These are phyloP conservation scores for Blastobotrys serpentis DNA, from an alignment of 1,139 yeast species.

Conservation along the genomic window DNA sequence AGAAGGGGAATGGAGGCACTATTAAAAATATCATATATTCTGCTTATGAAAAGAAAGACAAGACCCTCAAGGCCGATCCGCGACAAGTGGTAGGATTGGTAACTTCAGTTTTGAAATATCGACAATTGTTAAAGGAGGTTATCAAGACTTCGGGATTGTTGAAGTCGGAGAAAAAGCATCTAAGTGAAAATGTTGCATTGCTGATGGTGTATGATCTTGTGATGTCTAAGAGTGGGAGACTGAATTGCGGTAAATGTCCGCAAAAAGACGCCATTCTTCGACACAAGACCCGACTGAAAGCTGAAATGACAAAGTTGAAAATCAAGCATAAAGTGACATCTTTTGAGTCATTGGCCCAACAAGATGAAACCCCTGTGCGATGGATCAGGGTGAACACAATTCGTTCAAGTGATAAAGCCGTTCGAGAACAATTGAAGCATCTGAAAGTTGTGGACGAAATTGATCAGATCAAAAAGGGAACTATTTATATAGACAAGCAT, in stretches of 20 bases:
- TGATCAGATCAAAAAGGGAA: slow-evolving; percentile 44
- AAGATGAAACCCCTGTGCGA: slow-evolving; percentile 68
- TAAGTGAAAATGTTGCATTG: slow-evolving; percentile 50
- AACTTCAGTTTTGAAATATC: slow-evolving; percentile 69
- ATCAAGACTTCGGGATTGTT: slow-evolving; percentile 65
- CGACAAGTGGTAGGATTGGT: slow-evolving; percentile 85
- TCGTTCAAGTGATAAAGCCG: slow-evolving; percentile 42
- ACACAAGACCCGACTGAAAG: slow-evolving; percentile 75
- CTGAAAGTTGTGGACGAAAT: slow-evolving; percentile 51
- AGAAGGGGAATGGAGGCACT: slow-evolving; percentile 52
- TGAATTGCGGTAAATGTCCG: slow-evolving; percentile 87
- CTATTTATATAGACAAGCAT: slow-evolving; percentile 64
- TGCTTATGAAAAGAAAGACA: slow-evolving; percentile 42
- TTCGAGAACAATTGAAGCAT: slow-evolving; percentile 48
- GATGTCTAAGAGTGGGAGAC: slow-evolving; percentile 72
- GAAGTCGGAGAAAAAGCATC: slow-evolving; percentile 46
- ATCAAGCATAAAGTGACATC: slow-evolving; percentile 60
- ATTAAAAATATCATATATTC: slow-evolving; percentile 68
- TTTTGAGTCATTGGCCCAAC: slow-evolving; percentile 46
- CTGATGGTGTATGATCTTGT: slow-evolving; percentile 79
- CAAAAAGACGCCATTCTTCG: slow-evolving; percentile 76
- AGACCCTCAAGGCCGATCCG: slow-evolving; percentile 57
- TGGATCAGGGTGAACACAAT: slow-evolving; percentile 83
- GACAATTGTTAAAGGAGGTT: slow-evolving; percentile 57
- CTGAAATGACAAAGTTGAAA: slow-evolving; percentile 77